These are phyloP conservation scores for Rhizopus delemar DNA, from an alignment of 371 early-diverging fungal species.

Conservation along the genomic window DNA sequence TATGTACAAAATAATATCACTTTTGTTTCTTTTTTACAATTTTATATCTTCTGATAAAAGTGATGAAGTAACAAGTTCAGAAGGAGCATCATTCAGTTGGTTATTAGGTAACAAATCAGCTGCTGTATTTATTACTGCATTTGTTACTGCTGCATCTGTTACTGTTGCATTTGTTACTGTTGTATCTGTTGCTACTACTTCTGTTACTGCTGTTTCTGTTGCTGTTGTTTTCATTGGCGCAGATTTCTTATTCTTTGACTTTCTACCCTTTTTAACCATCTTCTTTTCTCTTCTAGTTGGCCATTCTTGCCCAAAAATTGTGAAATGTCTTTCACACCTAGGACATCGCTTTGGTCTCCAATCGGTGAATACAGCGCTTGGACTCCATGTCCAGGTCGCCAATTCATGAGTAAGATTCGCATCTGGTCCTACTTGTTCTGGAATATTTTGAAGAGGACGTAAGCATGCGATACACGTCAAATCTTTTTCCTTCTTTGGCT, in stretches of 20 bases:
- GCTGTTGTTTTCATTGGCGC: too few species aligned
- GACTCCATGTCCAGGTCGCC: slow-evolving; percentile 56
- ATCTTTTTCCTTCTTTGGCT: slow-evolving; percentile 34
- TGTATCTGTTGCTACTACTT: too few species aligned
- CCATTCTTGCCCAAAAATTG: slow-evolving; percentile 50
- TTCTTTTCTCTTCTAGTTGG: slow-evolving; percentile 17
- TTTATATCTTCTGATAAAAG: neutral
- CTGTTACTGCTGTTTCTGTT: too few species aligned
- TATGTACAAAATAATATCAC: too few species aligned
- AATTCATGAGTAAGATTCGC: slow-evolving; percentile 30
- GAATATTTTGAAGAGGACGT: slow-evolving; percentile 34
- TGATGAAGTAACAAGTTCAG: neutral
- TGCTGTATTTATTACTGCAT: too few species aligned
- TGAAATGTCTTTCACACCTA: slow-evolving; percentile 48
- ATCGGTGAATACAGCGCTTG: slow-evolving; percentile 46
- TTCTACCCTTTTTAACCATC: slow-evolving; percentile 7
- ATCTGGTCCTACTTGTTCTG: slow-evolving; percentile 34
- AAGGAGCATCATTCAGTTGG: neutral
- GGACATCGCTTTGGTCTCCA: slow-evolving; percentile 50
- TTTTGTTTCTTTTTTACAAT: neutral
- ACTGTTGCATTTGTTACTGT: too few species aligned
- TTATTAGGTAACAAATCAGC: too few species aligned
- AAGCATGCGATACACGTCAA: slow-evolving; percentile 39
- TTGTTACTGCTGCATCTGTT: too few species aligned
- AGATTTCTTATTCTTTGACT: slow-evolving; percentile 10